These are phyloP conservation scores for Ophiostoma sp. DNA, from an alignment of 2,329 filamentous ascomycete genomes.

Conservation along the genomic window DNA sequence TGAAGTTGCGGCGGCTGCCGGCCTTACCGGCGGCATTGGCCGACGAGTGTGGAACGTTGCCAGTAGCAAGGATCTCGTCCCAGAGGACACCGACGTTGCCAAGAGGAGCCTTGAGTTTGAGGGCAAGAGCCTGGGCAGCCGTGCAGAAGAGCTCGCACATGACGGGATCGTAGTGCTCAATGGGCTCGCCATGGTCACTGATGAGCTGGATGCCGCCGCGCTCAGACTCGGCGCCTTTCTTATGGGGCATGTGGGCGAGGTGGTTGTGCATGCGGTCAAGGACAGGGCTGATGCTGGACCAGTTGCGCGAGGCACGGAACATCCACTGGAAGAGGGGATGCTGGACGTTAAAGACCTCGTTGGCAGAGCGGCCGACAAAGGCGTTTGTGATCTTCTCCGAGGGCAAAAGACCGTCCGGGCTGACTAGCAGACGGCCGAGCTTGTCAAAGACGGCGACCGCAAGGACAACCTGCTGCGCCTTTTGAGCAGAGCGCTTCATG, in stretches of 20 bases:
- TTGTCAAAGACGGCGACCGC: conserved; percentile 63
- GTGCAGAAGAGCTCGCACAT: conserved; percentile 82
- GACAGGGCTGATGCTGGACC: conserved; percentile 62
- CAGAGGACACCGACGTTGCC: conserved; percentile 64
- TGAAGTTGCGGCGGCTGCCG: conserved; percentile 5
- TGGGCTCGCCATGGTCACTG: conserved; percentile 51
- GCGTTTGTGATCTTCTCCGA: conserved; percentile 73
- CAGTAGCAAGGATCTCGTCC: conserved; percentile 69
- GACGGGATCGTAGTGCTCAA: conserved; percentile 66
- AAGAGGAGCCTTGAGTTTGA: conserved; percentile 58
- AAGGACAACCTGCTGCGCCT: conserved; percentile 56
- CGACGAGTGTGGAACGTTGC: conserved; percentile 28
- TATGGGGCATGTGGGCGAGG: conserved; percentile 48
- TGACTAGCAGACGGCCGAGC: conserved; percentile 62
- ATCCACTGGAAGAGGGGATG: conserved; percentile 86
- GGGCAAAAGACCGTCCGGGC: conserved; percentile 62
- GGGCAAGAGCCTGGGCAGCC: conserved; percentile 68
- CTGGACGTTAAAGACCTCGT: conserved; percentile 66
- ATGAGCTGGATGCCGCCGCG: conserved; percentile 39
- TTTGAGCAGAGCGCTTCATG: conserved; percentile 50
- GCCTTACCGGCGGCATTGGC: neutral
- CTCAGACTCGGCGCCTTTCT: conserved; percentile 28
- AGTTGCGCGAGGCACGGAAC: conserved; percentile 73
- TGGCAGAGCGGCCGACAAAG: conserved; percentile 59
- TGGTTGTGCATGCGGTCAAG: conserved; percentile 69